Evolutionary conservation across 2,329 filamentous ascomycete genomes (phyloP), one percentile per base, ranked within the genome.

Genomic region (Penicillium sp.): DNA sequence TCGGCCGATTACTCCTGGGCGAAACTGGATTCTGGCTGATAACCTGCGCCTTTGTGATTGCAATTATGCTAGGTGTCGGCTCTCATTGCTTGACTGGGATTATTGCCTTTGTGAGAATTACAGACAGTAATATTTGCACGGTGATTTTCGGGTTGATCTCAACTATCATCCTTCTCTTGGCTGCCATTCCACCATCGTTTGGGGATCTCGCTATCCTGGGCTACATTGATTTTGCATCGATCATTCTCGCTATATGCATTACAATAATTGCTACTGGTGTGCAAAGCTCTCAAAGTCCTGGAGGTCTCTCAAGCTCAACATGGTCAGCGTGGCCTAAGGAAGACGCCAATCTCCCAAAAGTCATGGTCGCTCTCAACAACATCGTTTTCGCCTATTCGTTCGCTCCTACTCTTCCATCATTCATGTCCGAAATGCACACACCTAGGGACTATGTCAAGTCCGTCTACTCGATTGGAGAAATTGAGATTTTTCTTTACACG

Each of bases 221-320:
- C 11, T 63, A 63, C 14, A 56, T 63, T 10, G 62, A 63, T 53
- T 75, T 75, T 52, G 69, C 56, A 14, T 74, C 71, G 5, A 74
- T 75, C 28, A 59, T 73, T 63, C 25, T 63, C 11, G 62, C 62
- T 2, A 74, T 75, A 22, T 64, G 70, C 2, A 67, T 74, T 43
- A 73, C 70, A 5, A 72, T 75, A 60, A 66, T 75, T 51, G 72
- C 65, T 0, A 72, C 72, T 7, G 71, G 71, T 3, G 62, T 74
- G 15, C 62, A 69, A 10, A 37, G 37, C 14, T 37, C 45, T 15
- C 35, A 50, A 37, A 66, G 60, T 15, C 48, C 52, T 17, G 65
- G 63, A 15, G 53, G 52, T 5, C 42, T 57, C 7, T 66, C 67
- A 45, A 62, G 63, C 7, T 54, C 69, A 8, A 57, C 58, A 45